Evolutionary conservation across 1,284 basidiomycete genomes (phyloP).

Genomic region (Cutaneotrichosporon arboriforme): DNA sequence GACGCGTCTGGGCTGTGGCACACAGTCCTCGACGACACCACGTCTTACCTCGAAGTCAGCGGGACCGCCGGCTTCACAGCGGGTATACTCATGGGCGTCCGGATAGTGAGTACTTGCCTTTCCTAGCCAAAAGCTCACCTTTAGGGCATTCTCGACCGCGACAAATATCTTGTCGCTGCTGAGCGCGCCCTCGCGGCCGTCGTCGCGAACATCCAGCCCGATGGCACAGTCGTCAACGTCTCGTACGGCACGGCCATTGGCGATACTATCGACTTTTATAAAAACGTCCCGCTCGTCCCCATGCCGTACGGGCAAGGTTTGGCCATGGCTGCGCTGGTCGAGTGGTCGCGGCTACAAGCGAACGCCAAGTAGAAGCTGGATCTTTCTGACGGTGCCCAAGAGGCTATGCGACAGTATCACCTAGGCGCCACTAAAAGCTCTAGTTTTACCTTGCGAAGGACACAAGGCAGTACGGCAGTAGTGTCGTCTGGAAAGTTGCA

Average conservation of each 20-base stretch:
- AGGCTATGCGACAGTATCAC: too few relatives aligned
- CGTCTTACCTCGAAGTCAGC: slow-evolving; percentile 56
- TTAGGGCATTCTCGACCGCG: slow-evolving; percentile 38
- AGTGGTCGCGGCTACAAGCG: slow-evolving; percentile 32
- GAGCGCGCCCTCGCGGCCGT: slow-evolving; percentile 53
- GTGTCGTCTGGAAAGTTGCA: too few relatives aligned
- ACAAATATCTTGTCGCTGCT: slow-evolving; percentile 49
- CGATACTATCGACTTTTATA: slow-evolving; percentile 53
- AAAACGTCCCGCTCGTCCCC: slow-evolving; percentile 53
- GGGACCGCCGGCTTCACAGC: slow-evolving; percentile 58
- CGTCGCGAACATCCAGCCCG: slow-evolving; percentile 52
- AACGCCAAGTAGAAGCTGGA: not conserved
- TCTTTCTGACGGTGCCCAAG: too few relatives aligned
- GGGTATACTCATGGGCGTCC: slow-evolving; percentile 44
- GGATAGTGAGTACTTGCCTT: not conserved
- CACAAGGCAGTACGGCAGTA: too few relatives aligned
- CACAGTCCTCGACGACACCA: slow-evolving; percentile 55
- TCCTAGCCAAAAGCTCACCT: not conserved
- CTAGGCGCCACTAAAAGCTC: too few relatives aligned
- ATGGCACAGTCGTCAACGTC: slow-evolving; percentile 54
- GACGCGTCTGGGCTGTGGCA: slow-evolving; percentile 57
- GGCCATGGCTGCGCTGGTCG: slow-evolving; percentile 48
- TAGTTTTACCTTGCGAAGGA: too few relatives aligned
- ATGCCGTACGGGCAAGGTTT: slow-evolving; percentile 63
- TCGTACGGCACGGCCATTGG: slow-evolving; percentile 58